A percentile compares a stretch with the other conserved stretches of the same genome.
Evolutionary conservation across 805 yeast genomes (phyloP).

Genomic region (Spathaspora arborariae): DNA sequence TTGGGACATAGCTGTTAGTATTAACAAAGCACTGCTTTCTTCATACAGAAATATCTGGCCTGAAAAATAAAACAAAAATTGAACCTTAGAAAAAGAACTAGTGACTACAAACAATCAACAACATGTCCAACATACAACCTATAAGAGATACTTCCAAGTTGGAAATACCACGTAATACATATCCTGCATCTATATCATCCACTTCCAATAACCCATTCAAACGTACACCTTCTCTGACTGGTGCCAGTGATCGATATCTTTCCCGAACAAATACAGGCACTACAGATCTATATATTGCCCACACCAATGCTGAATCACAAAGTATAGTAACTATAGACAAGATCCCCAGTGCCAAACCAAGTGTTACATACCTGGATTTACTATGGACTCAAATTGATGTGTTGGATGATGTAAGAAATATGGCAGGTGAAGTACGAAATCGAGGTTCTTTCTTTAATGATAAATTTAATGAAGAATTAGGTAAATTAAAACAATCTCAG

Average conservation of each 20-base stretch:
- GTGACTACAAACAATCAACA: not conserved
- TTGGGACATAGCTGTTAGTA: not conserved
- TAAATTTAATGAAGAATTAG: conserved; percentile 48
- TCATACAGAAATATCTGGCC: not conserved
- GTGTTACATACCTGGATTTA: conserved; percentile 65
- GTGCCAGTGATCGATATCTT: not conserved
- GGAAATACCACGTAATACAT: conserved; percentile 12
- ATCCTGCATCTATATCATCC: conserved; percentile 5
- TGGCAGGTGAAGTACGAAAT: conserved; percentile 44
- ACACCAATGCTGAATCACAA: conserved; percentile 8
- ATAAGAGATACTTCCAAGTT: conserved; percentile 5
- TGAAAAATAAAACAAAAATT: not conserved
- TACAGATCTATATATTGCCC: conserved; percentile 11
- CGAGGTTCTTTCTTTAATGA: conserved; percentile 50
- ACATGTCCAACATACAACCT: not conserved
- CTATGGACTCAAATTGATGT: conserved; percentile 88
- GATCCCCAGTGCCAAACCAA: conserved; percentile 53
- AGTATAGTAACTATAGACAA: conserved; percentile 38
- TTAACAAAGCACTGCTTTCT: too few relatives aligned
- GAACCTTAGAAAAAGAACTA: not conserved
- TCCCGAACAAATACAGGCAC: conserved; percentile 14
- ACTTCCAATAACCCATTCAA: not conserved
- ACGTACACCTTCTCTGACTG: not conserved
- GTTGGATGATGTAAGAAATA: conserved; percentile 68
- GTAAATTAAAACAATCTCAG: conserved; percentile 56